Percentiles rank a stretch among this genome's conserved stretches.
Conservation (phyloP, 1,284 basidiomycete species). For the Kalmanozyma brasiliensis region DNA sequence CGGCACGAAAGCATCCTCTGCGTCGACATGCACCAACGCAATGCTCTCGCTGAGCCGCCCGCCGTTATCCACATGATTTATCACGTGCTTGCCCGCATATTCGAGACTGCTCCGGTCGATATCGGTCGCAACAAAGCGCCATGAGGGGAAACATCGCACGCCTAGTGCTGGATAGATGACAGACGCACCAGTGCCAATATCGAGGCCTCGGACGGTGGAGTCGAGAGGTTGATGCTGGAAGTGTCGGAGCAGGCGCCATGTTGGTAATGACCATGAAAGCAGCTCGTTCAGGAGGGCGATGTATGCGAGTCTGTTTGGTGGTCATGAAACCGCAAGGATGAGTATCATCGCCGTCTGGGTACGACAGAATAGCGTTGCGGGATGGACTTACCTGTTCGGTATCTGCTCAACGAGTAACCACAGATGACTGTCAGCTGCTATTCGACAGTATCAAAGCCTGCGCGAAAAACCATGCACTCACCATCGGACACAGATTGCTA, state of each 20-base stretch:
- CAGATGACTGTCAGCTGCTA: background rate
- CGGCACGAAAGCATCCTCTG: slow-evolving; percentile 72
- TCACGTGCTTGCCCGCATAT: slow-evolving; percentile 69
- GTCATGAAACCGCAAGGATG: background rate
- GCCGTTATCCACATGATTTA: slow-evolving; percentile 73
- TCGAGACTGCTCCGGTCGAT: slow-evolving; percentile 31
- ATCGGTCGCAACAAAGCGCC: slow-evolving; percentile 41
- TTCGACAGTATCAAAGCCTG: too few relatives aligned
- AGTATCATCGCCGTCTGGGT: too few relatives aligned
- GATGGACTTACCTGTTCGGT: slow-evolving; percentile 18
- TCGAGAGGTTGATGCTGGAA: background rate
- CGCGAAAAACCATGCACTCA: slow-evolving; percentile 2
- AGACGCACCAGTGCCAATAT: slow-evolving; percentile 38
- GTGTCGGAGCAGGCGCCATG: slow-evolving; percentile 4
- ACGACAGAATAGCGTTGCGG: too few relatives aligned
- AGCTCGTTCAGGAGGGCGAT: slow-evolving; percentile 26
- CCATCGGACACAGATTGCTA: slow-evolving; percentile 33
- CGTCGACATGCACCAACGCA: slow-evolving; percentile 69
- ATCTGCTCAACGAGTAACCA: slow-evolving; percentile 2
- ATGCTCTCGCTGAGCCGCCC: slow-evolving; percentile 74
- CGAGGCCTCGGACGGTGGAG: background rate
- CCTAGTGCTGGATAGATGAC: slow-evolving; percentile 86
- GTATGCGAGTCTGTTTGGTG: slow-evolving; percentile 31
- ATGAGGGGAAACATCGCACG: slow-evolving; percentile 59
- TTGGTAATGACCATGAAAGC: slow-evolving; percentile 10